Conservation (phyloP, 768 basidiomycete genomes). For the Crassisporium funariophilum region DNA sequence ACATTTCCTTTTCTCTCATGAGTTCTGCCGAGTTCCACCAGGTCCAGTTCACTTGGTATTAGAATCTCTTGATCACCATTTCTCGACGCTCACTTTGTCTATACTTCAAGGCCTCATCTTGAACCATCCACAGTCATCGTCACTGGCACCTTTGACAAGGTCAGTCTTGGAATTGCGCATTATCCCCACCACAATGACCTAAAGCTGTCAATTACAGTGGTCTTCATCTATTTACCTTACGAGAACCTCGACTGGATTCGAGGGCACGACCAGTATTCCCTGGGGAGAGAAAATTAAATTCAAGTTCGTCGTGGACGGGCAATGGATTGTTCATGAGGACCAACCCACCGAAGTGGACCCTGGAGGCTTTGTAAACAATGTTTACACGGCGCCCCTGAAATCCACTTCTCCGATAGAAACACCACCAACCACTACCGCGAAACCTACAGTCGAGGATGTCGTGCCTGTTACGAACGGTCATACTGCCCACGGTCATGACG, state of each 20-base stretch:
- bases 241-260: slow-evolving; percentile 57
- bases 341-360: slow-evolving; percentile 63
- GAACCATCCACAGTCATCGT: slow-evolving; percentile 62
- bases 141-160: slow-evolving; percentile 80
- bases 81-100: background rate
- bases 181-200: slow-evolving; percentile 4
- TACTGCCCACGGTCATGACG: slow-evolving; percentile 12
- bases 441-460: slow-evolving; percentile 4
- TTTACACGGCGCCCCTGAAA: slow-evolving; percentile 55
- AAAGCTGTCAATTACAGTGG: slow-evolving; percentile 48
- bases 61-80: slow-evolving; percentile 1
- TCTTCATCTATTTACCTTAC: slow-evolving; percentile 55
- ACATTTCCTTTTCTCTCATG: slow-evolving; percentile 18
- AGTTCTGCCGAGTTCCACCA: slow-evolving; percentile 45
- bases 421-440: slow-evolving; percentile 10
- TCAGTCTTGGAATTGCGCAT: slow-evolving; percentile 33
- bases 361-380: slow-evolving; percentile 71
- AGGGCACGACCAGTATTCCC: slow-evolving; percentile 53
- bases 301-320: slow-evolving; percentile 82
- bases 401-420: slow-evolving; percentile 25
- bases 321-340: slow-evolving; percentile 57
- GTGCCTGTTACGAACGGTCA: slow-evolving; percentile 15
- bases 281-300: slow-evolving; percentile 66
- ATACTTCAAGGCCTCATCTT: slow-evolving; percentile 54
- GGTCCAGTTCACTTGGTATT: slow-evolving; percentile 54